Percentiles rank a stretch among this genome's conserved stretches.
These are phyloP conservation scores for Cladosporium halotolerans DNA, from an alignment of 2,329 filamentous ascomycete genomes.

Conservation along the genomic window DNA sequence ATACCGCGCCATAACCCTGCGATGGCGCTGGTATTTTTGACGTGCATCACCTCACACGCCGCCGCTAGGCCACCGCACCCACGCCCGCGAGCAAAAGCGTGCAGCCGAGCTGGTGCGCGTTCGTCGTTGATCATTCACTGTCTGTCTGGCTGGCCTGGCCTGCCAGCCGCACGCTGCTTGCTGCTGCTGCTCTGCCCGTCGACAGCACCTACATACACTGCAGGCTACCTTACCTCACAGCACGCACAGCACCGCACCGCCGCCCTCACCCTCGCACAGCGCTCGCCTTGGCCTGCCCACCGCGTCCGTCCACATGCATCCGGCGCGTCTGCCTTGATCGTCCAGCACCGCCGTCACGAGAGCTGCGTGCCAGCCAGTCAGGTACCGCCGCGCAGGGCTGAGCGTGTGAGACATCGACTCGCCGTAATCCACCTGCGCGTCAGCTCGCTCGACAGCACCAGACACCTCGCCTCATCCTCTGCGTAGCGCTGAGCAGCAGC, in stretches of 20 bases:
- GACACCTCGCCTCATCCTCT: not conserved
- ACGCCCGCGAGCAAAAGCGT: no score
- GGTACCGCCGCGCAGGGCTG: constrained; percentile 3
- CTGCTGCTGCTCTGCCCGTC: not conserved
- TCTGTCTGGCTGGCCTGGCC: no score
- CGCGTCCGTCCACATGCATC: not conserved
- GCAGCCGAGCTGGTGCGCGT: no score
- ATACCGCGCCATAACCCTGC: not conserved
- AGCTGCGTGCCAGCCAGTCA: not conserved
- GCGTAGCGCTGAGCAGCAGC: constrained; percentile 6
- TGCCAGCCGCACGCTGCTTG: no score
- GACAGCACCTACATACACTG: not conserved
- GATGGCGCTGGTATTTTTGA: not conserved
- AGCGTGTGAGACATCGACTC: constrained; percentile 4
- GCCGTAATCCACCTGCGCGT: not conserved
- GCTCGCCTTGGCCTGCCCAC: no score
- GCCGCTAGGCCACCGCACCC: no score
- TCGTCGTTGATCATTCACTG: no score
- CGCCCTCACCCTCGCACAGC: no score
- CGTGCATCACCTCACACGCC: no score
- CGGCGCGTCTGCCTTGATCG: not conserved
- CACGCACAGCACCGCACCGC: not conserved
- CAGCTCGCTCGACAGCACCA: not conserved
- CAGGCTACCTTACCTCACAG: not conserved
- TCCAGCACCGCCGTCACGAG: not conserved